Evolutionary conservation across 768 basidiomycete species (phyloP), one percentile per base, ranked within the genome.

Genomic region (Tulasnella calospora): DNA sequence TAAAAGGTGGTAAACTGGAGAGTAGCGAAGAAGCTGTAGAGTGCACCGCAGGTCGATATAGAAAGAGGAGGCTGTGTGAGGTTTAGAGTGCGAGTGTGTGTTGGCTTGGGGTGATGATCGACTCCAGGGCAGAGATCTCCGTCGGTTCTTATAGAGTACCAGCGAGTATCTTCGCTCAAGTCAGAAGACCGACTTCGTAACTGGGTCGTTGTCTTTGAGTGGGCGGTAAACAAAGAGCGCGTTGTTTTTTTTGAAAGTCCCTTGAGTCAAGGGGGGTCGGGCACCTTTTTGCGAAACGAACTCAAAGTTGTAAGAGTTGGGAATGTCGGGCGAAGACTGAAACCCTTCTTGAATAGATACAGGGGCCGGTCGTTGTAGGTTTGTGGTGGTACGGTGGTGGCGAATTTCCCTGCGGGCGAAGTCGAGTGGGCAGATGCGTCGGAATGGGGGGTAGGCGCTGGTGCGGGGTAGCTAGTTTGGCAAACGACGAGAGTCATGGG

Each of bases 361-460:
- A 67, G 61, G 61, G 61, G 61, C 30, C 13, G 21, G 61, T 33
- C 61, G 9, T 67, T 67, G 61, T 67, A 27, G 51, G 27, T 33
- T 13, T 67, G 61, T 67, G 33, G 61, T 67, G 61, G 61, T 67
- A 35, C 61, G 61, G 5, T 51, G 61, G 27, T 67, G 61, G 61
- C 61, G 61, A 67, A 67, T 67, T 67, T 67, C 61, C 61, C 61
- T 67, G 61, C 61, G 61, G 61, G 61, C 61, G 61, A 33, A 67
- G 61, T 67, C 61, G 21, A 23, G 17, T 12, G 51, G 21, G 51
- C 51, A 51, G 51, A 23, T 23, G 27, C 61, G 61, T 13, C 27
- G 61, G 27, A 67, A 30, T 27, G 12, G 33, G 27, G 21, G 3
- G 61, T 51, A 51, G 51, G 51, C 51, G 51, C 51, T 51, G 57